These are phyloP conservation scores for Clausena lansium DNA, from an alignment of 345 rosid species.

Conservation along the genomic window DNA sequence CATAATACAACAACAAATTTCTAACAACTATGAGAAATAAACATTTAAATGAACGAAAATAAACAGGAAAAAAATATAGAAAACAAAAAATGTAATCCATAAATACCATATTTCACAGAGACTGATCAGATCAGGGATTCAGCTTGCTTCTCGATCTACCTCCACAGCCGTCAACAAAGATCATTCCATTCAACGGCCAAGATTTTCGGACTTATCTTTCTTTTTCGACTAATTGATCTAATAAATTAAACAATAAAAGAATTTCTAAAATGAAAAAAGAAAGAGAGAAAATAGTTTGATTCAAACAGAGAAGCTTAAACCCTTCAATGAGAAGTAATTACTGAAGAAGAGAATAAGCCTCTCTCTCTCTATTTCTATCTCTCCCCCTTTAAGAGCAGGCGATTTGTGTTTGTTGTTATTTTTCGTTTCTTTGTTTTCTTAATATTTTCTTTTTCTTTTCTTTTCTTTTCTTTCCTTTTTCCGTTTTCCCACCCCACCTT, in stretches of 20 bases:
- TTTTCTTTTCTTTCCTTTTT: constrained; percentile 8
- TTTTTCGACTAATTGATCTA: constrained; percentile 9
- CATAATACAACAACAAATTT: constrained; percentile 3
- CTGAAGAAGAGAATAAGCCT: constrained; percentile 47
- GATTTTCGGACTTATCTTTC: constrained; percentile 3
- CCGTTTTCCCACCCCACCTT: constrained; percentile 7
- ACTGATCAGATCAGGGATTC: constrained; percentile 42
- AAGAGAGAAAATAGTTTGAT: background rate
- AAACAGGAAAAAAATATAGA: background rate
- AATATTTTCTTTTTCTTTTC: constrained; percentile 1
- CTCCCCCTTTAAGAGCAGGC: constrained; percentile 18
- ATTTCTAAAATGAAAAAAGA: constrained; percentile 6
- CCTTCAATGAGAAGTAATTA: constrained; percentile 30
- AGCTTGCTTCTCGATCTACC: constrained; percentile 46
- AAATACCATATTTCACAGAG: constrained; percentile 37
- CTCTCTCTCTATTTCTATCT: constrained; percentile 14
- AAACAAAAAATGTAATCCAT: background rate
- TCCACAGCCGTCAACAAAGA: constrained; percentile 26
- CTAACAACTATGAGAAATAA: background rate
- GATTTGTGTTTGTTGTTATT: background rate
- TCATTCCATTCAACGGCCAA: constrained; percentile 26
- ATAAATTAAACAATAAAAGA: constrained; percentile 13
- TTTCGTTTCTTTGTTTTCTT: background rate
- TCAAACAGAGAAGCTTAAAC: constrained; percentile 40
- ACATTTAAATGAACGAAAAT: background rate